These are phyloP conservation scores for Arabidopsis lyrata DNA, from an alignment of 441 rosid genomes.

Conservation along the genomic window DNA sequence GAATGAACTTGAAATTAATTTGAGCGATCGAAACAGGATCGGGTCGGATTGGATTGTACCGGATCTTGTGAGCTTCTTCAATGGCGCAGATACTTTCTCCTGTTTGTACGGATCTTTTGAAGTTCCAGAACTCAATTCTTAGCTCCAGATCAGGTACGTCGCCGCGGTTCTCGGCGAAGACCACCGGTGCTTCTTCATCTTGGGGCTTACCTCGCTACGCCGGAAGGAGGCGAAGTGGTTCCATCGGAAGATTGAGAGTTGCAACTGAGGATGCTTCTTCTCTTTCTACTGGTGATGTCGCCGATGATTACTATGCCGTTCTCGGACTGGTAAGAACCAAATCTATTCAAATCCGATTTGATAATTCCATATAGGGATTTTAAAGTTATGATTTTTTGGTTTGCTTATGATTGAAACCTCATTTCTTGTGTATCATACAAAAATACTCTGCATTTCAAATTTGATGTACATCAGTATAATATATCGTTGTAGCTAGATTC, in stretches of 20 bases:
- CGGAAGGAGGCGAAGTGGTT: conserved; percentile 44
- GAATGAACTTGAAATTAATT: conserved; percentile 17
- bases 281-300: conserved; percentile 53
- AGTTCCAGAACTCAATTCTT: conserved; percentile 57
- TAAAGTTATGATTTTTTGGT: not conserved
- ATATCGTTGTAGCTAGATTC: not conserved
- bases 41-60: too few species aligned
- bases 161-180: conserved; percentile 47
- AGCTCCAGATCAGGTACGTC: conserved; percentile 45
- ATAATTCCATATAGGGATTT: not conserved
- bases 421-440: not conserved
- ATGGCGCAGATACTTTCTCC: conserved; percentile 87
- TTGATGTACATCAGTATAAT: not conserved
- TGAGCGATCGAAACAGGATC: too few species aligned
- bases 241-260: conserved; percentile 56
- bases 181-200: conserved; percentile 26
- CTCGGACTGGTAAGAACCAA: conserved; percentile 75
- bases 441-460: not conserved
- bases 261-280: conserved; percentile 60
- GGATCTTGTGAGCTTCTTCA: conserved; percentile 16
- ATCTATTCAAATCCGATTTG: not conserved
- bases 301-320: conserved; percentile 86
- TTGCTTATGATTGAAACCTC: not conserved
- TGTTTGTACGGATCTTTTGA: conserved; percentile 73
- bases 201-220: conserved; percentile 44